A percentile compares a stretch with the other conserved stretches of the same genome.
Conservation (phyloP, 352 stramenopile species). For the Globisporangium apiculatum region DNA sequence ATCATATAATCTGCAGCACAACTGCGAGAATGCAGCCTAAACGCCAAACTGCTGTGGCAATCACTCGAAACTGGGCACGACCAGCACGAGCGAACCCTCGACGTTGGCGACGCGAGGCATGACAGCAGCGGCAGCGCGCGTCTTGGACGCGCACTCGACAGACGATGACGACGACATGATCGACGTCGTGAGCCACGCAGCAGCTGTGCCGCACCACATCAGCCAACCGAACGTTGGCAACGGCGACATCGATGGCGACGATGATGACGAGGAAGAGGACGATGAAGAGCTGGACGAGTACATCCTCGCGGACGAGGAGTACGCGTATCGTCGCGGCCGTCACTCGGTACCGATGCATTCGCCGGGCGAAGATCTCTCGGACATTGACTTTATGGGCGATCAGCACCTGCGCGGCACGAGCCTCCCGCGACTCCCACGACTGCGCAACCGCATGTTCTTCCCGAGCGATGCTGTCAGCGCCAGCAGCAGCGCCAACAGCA, state of each 20-base stretch:
- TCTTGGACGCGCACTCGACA: constrained; percentile 1
- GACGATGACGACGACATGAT: constrained; percentile 29
- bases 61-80: too few species aligned
- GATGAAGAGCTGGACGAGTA: background rate
- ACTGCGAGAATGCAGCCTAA: too few species aligned
- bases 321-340: constrained; percentile 43
- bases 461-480: constrained; percentile 20
- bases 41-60: too few species aligned
- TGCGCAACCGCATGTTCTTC: constrained; percentile 52
- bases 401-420: constrained; percentile 1
- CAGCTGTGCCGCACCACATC: background rate
- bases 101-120: background rate
- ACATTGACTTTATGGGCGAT: constrained; percentile 22
- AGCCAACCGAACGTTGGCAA: constrained; percentile 9
- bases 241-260: constrained; percentile 1
- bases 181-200: constrained; percentile 27
- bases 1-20: too few species aligned
- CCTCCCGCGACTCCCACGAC: constrained; percentile 24
- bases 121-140: background rate
- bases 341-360: constrained; percentile 69
- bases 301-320: constrained; percentile 20
- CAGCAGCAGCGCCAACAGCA: constrained; percentile 25
- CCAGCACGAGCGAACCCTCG: background rate
- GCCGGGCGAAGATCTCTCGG: constrained; percentile 36
- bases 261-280: constrained; percentile 9